Evolutionary conservation across 2,329 filamentous ascomycete genomes (phyloP).

Genomic region (Penicillium sp.): DNA sequence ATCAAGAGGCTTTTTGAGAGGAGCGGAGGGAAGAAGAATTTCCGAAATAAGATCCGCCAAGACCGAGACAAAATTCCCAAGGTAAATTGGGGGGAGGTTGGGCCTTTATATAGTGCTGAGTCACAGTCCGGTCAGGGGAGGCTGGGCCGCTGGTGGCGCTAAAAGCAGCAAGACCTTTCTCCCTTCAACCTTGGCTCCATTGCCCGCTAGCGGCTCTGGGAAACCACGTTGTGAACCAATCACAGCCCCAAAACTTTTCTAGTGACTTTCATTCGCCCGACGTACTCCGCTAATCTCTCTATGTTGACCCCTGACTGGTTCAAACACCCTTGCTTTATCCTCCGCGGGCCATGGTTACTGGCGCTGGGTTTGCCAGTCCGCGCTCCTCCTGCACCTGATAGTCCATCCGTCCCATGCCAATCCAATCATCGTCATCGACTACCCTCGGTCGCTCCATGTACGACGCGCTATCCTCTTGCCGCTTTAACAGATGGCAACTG

Average conservation of each 20-base stretch:
- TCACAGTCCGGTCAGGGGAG: constrained; percentile 38
- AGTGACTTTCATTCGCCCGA: neutral
- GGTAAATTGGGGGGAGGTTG: constrained; percentile 35
- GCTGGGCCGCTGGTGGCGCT: constrained; percentile 37
- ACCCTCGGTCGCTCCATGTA: constrained; percentile 28
- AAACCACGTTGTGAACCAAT: constrained; percentile 8
- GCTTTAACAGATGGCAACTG: constrained; percentile 36
- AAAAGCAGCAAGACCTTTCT: constrained; percentile 36
- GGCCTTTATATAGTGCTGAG: constrained; percentile 43
- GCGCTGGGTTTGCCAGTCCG: constrained; percentile 29
- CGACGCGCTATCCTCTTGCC: constrained; percentile 32
- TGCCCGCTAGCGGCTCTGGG: constrained; percentile 25
- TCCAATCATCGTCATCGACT: constrained; percentile 30
- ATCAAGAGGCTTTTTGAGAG: constrained; percentile 12
- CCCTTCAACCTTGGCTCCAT: constrained; percentile 30
- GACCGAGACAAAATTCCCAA: constrained; percentile 39
- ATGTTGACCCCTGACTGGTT: constrained; percentile 16
- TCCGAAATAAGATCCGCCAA: constrained; percentile 36
- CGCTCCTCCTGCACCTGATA: constrained; percentile 31
- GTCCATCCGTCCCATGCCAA: constrained; percentile 15
- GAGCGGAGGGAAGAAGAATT: constrained; percentile 31
- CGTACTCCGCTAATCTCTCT: neutral
- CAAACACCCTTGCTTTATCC: constrained; percentile 28
- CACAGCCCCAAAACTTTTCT: neutral
- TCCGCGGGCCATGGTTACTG: constrained; percentile 29